Evolutionary conservation across 768 basidiomycete genomes (phyloP).

Genomic region (Pisolithus orientalis): DNA sequence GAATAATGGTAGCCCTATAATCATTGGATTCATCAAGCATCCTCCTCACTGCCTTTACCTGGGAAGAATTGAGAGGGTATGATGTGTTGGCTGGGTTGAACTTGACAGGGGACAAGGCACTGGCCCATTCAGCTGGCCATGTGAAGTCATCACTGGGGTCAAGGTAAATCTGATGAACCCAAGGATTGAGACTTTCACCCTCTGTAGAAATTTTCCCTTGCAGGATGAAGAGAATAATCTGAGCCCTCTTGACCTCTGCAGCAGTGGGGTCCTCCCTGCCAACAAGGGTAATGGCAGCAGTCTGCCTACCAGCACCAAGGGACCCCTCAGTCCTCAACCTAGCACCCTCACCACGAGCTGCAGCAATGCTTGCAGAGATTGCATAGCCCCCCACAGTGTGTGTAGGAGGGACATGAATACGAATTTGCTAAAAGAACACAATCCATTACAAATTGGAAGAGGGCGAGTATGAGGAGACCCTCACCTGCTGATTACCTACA

Average conservation of each 20-base stretch:
- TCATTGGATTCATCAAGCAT: slow-evolving; percentile 34
- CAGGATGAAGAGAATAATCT: slow-evolving; percentile 26
- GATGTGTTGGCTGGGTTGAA: slow-evolving; percentile 11
- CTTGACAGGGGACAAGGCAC: slow-evolving; percentile 12
- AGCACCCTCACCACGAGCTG: slow-evolving; percentile 13
- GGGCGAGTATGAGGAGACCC: neutral
- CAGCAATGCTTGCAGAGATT: slow-evolving; percentile 14
- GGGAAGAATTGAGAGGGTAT: slow-evolving; percentile 34
- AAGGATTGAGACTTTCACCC: slow-evolving; percentile 29
- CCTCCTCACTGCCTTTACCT: slow-evolving; percentile 27
- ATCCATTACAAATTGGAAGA: neutral
- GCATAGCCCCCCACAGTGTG: slow-evolving; percentile 16
- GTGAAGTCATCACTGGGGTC: slow-evolving; percentile 18
- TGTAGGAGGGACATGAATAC: slow-evolving; percentile 17
- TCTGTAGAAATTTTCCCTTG: slow-evolving; percentile 26
- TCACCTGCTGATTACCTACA: slow-evolving; percentile 33
- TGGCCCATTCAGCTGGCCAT: slow-evolving; percentile 34
- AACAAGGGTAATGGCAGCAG: slow-evolving; percentile 37
- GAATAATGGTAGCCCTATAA: slow-evolving; percentile 30
- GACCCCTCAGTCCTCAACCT: slow-evolving; percentile 14
- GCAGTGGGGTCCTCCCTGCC: slow-evolving; percentile 52
- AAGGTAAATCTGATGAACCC: slow-evolving; percentile 32
- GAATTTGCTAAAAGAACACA: slow-evolving; percentile 8
- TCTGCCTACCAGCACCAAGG: slow-evolving; percentile 24
- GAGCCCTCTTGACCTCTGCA: slow-evolving; percentile 43